phyloP scores from a whole-genome alignment of 176 grass and related monocot species.

The Themeda triandra region DNA sequence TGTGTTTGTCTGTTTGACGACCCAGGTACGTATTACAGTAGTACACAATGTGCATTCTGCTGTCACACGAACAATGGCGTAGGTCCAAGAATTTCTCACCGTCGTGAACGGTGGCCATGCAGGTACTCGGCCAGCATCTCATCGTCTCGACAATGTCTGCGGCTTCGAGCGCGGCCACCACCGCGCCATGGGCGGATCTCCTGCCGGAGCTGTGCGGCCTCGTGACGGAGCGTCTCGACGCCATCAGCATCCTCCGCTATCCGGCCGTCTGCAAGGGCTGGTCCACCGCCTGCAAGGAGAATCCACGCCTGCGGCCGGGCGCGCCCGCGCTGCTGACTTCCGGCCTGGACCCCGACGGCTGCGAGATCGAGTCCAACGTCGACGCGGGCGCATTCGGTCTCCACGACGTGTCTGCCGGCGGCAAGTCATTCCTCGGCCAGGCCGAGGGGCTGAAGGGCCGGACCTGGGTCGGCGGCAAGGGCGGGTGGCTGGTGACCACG shows the following conservation, averaged over 20 bases:
- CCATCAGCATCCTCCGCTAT: not conserved
- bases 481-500: slow-evolving; percentile 20
- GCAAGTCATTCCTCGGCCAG: not conserved
- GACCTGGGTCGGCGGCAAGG: slow-evolving; percentile 19
- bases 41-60: not conserved
- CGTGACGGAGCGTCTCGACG: slow-evolving; percentile 6
- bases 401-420: slow-evolving; percentile 3
- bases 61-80: not conserved
- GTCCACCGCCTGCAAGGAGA: not conserved
- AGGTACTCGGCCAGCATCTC: not conserved
- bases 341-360: not conserved
- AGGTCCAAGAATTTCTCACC: not conserved
- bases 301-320: not conserved
- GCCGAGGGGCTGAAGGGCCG: not conserved
- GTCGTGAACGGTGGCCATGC: not conserved
- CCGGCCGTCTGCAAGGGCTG: not conserved
- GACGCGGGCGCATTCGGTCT: not conserved
- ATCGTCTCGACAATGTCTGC: not conserved
- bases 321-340: slow-evolving; percentile 8
- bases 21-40: no score
- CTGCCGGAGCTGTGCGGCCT: slow-evolving; percentile 15
- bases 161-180: not conserved
- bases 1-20: not conserved
- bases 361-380: not conserved
- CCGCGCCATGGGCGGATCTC: not conserved